Conservation (phyloP, 2,329 filamentous ascomycete genomes). For the Decorospora gaudefroyi region DNA sequence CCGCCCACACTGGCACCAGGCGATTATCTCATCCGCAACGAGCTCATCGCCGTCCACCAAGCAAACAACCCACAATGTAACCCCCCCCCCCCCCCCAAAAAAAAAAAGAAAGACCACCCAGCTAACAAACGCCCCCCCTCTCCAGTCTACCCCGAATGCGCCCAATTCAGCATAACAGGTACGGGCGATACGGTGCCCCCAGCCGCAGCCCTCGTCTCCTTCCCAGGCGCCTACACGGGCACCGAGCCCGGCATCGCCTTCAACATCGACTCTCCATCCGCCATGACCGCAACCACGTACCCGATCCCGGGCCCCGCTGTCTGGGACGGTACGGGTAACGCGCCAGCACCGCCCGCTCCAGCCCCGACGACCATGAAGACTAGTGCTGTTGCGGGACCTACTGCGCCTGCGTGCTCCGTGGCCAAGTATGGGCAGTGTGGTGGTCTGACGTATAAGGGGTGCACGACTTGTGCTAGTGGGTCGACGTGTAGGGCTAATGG, state of each 20-base stretch:
- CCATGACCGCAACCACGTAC: slow-evolving; percentile 36
- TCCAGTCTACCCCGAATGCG: slow-evolving; percentile 61
- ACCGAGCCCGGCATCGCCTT: slow-evolving; percentile 53
- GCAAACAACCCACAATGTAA: slow-evolving; percentile 55
- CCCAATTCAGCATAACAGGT: slow-evolving; percentile 58
- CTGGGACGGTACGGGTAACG: slow-evolving; percentile 29
- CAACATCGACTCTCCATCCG: slow-evolving; percentile 36
- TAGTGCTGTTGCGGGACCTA: slow-evolving; percentile 12
- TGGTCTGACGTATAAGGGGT: slow-evolving; percentile 25
- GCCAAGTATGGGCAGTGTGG: slow-evolving; percentile 36
- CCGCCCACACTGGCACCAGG: slow-evolving; percentile 55
- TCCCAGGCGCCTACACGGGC: slow-evolving; percentile 49
- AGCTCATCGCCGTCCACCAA: slow-evolving; percentile 62
- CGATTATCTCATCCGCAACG: slow-evolving; percentile 62
- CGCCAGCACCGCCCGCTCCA: slow-evolving; percentile 11
- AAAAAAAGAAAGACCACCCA: too few species aligned
- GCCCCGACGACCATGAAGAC: slow-evolving; percentile 28
- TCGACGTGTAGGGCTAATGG: slow-evolving; percentile 27
- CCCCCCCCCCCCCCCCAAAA: neutral
- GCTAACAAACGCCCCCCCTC: too few species aligned
- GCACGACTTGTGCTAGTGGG: slow-evolving; percentile 31
- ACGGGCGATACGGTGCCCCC: slow-evolving; percentile 53
- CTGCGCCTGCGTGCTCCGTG: slow-evolving; percentile 16
- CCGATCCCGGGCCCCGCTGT: slow-evolving; percentile 33
- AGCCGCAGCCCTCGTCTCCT: slow-evolving; percentile 50